These are phyloP conservation scores for Fusarium burgessii DNA, from an alignment of 2,329 filamentous ascomycete species.

Conservation along the genomic window DNA sequence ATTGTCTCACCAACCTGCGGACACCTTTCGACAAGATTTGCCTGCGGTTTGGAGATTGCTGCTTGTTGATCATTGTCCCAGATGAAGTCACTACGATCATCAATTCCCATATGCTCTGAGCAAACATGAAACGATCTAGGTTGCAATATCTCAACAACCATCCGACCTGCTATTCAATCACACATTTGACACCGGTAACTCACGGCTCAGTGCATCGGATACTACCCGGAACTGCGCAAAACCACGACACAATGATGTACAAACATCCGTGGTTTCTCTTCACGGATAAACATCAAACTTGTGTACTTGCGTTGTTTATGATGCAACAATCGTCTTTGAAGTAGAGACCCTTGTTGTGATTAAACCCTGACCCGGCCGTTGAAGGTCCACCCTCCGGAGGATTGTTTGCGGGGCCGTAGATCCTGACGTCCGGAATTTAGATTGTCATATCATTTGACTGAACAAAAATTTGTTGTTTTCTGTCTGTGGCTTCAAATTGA, in stretches of 20 bases:
- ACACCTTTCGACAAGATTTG: background rate
- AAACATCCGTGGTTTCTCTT: background rate
- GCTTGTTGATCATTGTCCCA: background rate
- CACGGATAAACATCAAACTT: background rate
- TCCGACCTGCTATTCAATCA: background rate
- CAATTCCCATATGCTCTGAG: background rate
- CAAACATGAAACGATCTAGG: slow-evolving; percentile 6
- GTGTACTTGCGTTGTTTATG: slow-evolving; percentile 10
- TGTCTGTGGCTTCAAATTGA: background rate
- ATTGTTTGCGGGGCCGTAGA: slow-evolving; percentile 37
- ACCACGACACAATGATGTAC: slow-evolving; percentile 14
- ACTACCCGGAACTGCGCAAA: slow-evolving; percentile 9
- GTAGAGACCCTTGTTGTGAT: slow-evolving; percentile 4
- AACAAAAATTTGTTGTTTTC: background rate
- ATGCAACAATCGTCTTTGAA: slow-evolving; percentile 13
- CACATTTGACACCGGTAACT: slow-evolving; percentile 8
- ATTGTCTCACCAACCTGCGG: too few species aligned
- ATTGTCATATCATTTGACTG: slow-evolving; percentile 11
- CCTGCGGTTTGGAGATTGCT: background rate
- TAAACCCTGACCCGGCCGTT: slow-evolving; percentile 30
- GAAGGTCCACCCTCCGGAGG: slow-evolving; percentile 25
- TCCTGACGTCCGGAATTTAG: slow-evolving; percentile 15
- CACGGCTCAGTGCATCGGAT: slow-evolving; percentile 30
- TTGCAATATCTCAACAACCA: background rate
- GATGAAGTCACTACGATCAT: background rate